A percentile compares a stretch with the other conserved stretches of the same genome.
Evolutionary conservation across 306 rosid genomes (phyloP).

Genomic region (Prinsepia uniflora): DNA sequence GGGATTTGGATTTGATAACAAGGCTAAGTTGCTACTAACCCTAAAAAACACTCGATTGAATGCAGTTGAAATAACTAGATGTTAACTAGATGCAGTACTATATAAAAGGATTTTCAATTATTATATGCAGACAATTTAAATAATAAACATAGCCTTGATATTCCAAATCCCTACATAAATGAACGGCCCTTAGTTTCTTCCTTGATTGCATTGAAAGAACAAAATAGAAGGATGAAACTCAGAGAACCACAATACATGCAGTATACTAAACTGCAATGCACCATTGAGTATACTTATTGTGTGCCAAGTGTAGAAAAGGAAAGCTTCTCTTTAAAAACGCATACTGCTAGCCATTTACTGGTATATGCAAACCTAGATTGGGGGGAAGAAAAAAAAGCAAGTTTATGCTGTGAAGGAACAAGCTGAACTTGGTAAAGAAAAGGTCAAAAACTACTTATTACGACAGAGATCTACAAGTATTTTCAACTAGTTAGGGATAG

Average conservation of each 20-base stretch:
- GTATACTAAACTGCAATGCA: not conserved
- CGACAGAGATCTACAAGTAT: not conserved
- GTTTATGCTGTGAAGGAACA: not conserved
- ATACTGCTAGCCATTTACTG: not conserved
- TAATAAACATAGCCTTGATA: too few relatives aligned
- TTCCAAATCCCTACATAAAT: too few relatives aligned
- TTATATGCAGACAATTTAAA: too few relatives aligned
- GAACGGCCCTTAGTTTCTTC: not conserved
- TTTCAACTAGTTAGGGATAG: slow-evolving; percentile 1
- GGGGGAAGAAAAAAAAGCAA: not conserved
- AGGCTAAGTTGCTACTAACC: too few relatives aligned
- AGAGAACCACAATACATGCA: not conserved
- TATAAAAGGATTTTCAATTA: too few relatives aligned
- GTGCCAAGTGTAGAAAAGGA: not conserved
- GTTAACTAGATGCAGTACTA: too few relatives aligned
- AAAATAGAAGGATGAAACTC: not conserved
- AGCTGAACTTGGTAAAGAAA: not conserved
- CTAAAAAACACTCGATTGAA: too few relatives aligned
- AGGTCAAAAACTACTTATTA: not conserved
- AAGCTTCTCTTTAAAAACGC: not conserved
- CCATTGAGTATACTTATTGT: not conserved
- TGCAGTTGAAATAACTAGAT: too few relatives aligned
- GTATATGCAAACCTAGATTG: not conserved
- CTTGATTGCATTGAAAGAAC: not conserved
- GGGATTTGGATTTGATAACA: too few relatives aligned